phyloP scores from a whole-genome alignment of 306 rosid species.

The Geum urbanum region DNA sequence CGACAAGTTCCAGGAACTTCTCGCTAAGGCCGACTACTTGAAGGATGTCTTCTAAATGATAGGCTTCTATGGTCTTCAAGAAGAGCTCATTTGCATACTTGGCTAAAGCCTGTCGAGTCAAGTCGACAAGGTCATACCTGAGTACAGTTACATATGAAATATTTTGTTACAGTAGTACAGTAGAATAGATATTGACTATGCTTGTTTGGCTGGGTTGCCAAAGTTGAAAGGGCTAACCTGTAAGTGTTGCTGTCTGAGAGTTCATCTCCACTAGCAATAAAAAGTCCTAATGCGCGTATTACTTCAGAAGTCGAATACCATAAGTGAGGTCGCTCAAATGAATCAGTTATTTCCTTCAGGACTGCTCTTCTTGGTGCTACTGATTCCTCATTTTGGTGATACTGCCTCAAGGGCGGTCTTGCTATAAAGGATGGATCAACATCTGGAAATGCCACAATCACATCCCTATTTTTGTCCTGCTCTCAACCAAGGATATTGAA shows the following conservation, averaged over 20 bases:
- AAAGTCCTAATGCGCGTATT: conserved; percentile 62
- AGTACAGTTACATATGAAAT: conserved; percentile 3
- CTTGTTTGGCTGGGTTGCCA: too few relatives aligned
- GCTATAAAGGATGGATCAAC: conserved; percentile 69
- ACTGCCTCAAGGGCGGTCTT: conserved; percentile 20
- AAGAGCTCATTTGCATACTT: conserved; percentile 70
- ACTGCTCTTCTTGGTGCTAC: conserved; percentile 25
- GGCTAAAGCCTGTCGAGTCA: conserved; percentile 80
- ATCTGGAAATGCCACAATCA: conserved; percentile 84
- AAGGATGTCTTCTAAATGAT: conserved; percentile 37
- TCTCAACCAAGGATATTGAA: conserved; percentile 21
- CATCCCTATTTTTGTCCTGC: conserved; percentile 91
- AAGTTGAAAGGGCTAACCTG: conserved; percentile 41
- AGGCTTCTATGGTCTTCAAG: conserved; percentile 57
- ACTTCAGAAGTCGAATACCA: conserved; percentile 90
- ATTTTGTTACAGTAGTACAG: background rate
- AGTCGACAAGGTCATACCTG: conserved; percentile 87
- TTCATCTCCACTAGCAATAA: conserved; percentile 58
- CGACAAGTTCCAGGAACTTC: conserved; percentile 60
- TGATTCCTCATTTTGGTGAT: conserved; percentile 23
- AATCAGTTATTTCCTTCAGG: conserved; percentile 38
- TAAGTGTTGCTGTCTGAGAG: conserved; percentile 50
- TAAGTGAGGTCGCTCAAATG: conserved; percentile 71
- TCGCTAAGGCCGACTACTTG: conserved; percentile 40
- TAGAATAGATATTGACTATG: background rate